Conservation (phyloP, 768 basidiomycete species). For the Rubroboletus satanas region DNA sequence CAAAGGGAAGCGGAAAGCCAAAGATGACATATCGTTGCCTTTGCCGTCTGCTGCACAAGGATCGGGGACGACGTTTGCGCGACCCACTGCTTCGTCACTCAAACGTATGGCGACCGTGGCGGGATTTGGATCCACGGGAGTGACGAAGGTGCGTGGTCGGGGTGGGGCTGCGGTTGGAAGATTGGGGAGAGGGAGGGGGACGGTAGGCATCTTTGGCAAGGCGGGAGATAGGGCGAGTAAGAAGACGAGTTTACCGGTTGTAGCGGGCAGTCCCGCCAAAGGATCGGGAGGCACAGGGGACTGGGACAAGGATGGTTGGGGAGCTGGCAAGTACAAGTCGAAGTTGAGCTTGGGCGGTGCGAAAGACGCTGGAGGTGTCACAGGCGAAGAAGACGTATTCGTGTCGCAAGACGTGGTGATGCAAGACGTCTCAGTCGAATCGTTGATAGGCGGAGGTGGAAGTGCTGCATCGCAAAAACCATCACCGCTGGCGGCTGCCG, state of each 20-base stretch:
- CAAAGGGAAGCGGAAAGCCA: conserved; percentile 21
- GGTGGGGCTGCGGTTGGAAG: background rate
- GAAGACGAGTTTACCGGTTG: conserved; percentile 42
- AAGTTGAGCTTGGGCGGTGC: background rate
- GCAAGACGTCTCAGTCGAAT: conserved; percentile 3
- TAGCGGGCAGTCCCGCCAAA: conserved; percentile 46
- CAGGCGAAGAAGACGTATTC: conserved; percentile 9
- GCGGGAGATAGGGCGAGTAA: conserved; percentile 36
- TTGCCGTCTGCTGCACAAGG: background rate
- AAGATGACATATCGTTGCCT: conserved; percentile 20
- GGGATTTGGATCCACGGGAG: conserved; percentile 3
- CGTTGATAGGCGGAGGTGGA: conserved; percentile 4
- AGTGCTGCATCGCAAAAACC: conserved; percentile 13
- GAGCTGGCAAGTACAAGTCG: background rate
- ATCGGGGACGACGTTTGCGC: conserved; percentile 17
- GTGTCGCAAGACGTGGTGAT: conserved; percentile 5
- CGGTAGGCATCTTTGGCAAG: conserved; percentile 22
- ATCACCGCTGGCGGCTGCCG: background rate
- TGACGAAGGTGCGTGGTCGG: conserved; percentile 2
- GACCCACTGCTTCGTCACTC: conserved; percentile 31
- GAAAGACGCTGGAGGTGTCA: background rate
- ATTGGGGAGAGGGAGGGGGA: conserved; percentile 7
- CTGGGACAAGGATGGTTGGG: background rate
- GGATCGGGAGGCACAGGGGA: conserved; percentile 17
- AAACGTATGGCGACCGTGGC: conserved; percentile 23